Conservation (phyloP, 345 rosid genomes). For the Zanthoxylum bungeanum region DNA sequence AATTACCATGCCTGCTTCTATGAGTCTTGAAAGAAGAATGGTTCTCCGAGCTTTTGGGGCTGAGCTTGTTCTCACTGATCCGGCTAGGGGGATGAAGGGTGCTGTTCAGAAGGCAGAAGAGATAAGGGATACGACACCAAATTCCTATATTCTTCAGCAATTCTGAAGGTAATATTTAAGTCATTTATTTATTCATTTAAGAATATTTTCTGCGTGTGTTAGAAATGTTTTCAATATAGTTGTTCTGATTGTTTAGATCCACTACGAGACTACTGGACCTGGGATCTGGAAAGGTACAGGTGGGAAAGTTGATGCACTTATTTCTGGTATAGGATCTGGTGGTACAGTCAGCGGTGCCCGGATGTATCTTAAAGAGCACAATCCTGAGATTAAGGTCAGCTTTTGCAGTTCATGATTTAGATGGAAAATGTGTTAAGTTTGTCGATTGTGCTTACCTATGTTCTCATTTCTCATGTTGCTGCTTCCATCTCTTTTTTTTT, state of each 20-base stretch:
- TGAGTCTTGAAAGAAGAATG: slow-evolving; percentile 87
- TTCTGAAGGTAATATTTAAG: slow-evolving; percentile 58
- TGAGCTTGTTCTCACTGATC: slow-evolving; percentile 69
- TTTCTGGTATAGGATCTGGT: slow-evolving; percentile 68
- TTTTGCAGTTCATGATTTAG: slow-evolving; percentile 4
- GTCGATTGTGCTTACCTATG: not conserved
- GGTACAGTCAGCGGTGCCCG: slow-evolving; percentile 66
- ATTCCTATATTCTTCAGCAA: slow-evolving; percentile 61
- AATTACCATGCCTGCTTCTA: slow-evolving; percentile 74
- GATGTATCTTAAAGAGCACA: slow-evolving; percentile 63
- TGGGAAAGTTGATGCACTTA: slow-evolving; percentile 57
- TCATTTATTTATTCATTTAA: not conserved
- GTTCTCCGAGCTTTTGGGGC: slow-evolving; percentile 78
- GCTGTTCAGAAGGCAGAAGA: slow-evolving; percentile 73
- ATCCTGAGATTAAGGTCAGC: slow-evolving; percentile 58
- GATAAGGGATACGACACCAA: slow-evolving; percentile 53
- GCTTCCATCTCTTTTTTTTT: not conserved
- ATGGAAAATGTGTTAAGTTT: not conserved
- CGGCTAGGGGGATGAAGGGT: slow-evolving; percentile 66
- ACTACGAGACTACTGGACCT: slow-evolving; percentile 67
- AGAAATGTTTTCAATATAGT: not conserved
- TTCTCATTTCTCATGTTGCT: slow-evolving; percentile 11
- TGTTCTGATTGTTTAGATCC: slow-evolving; percentile 37
- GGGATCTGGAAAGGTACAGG: slow-evolving; percentile 62
- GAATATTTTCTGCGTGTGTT: not conserved